Conservation (phyloP, 2,329 filamentous ascomycete species). For the Aureobasidium lini region DNA sequence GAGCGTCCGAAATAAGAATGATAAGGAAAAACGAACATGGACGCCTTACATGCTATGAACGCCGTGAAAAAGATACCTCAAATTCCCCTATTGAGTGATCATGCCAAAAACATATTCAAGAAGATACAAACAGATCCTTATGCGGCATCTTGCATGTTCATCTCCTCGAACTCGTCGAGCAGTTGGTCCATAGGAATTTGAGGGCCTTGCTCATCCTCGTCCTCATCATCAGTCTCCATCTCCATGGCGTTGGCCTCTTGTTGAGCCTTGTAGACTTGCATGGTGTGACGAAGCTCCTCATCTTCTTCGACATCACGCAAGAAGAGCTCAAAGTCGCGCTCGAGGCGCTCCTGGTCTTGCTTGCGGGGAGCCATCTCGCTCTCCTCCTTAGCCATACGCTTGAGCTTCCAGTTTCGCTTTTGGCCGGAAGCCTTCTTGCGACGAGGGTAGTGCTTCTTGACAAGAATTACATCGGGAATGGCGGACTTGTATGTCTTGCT, state of each 20-base stretch:
- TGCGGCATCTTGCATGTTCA: slow-evolving; percentile 56
- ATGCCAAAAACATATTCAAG: background rate
- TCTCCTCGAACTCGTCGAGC: slow-evolving; percentile 87
- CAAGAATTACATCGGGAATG: slow-evolving; percentile 86
- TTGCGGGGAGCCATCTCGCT: slow-evolving; percentile 80
- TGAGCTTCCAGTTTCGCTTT: slow-evolving; percentile 81
- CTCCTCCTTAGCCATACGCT: slow-evolving; percentile 86
- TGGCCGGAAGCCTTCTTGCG: slow-evolving; percentile 56
- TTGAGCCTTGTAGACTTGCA: slow-evolving; percentile 76
- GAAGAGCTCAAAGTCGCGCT: slow-evolving; percentile 96
- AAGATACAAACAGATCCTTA: background rate
- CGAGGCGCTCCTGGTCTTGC: slow-evolving; percentile 78
- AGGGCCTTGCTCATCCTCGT: slow-evolving; percentile 47
- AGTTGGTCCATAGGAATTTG: slow-evolving; percentile 50
- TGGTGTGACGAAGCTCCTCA: slow-evolving; percentile 71
- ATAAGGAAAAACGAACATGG: background rate
- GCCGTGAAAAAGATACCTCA: background rate
- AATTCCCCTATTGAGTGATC: background rate
- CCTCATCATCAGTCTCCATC: slow-evolving; percentile 48
- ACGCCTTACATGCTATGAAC: slow-evolving; percentile 14
- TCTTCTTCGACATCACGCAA: slow-evolving; percentile 95
- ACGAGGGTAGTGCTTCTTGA: slow-evolving; percentile 93
- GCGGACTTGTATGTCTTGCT: slow-evolving; percentile 67
- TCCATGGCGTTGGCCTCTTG: slow-evolving; percentile 41
- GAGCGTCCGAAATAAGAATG: background rate